Percentiles rank a stretch among this genome's conserved stretches.
Conservation (phyloP, 225 moss, liverwort and hornwort genomes). For the Polytrichum commune region DNA sequence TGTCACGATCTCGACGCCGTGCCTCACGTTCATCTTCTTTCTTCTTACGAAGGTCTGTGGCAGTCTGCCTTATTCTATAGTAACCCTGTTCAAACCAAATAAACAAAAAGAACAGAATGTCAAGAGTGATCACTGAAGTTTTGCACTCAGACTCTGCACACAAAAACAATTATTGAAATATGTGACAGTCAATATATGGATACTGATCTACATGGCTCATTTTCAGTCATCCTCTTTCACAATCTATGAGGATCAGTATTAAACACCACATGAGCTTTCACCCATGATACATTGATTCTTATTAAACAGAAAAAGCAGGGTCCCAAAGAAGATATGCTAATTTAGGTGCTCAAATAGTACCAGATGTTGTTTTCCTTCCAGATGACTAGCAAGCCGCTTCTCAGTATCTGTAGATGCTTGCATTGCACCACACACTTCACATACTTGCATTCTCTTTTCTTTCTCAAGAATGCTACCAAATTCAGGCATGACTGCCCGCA, state of each 20-base stretch:
- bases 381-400: constrained; percentile 90
- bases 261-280: no score
- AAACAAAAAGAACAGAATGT: not conserved
- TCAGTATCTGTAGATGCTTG: constrained; percentile 98
- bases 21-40: constrained; percentile 80
- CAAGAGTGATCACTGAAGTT: no score
- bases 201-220: no score
- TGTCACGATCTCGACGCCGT: constrained; percentile 70
- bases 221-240: no score
- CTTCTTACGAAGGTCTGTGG: constrained; percentile 83
- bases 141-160: no score
- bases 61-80: constrained; percentile 83
- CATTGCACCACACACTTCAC: constrained; percentile 99
- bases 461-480: constrained; percentile 94
- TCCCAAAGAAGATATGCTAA: not conserved
- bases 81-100: constrained; percentile 58
- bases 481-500: constrained; percentile 92
- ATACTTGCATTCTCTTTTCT: constrained; percentile 98
- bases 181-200: no score
- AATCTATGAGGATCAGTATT: no score
- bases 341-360: constrained; percentile 25
- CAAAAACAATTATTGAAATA: no score
- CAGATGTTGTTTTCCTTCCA: constrained; percentile 97
- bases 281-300: no score
- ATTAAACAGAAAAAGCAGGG: no score